Conservation (phyloP, 192 early-diverging fungal species). For the Gamsiella multidivaricata region DNA sequence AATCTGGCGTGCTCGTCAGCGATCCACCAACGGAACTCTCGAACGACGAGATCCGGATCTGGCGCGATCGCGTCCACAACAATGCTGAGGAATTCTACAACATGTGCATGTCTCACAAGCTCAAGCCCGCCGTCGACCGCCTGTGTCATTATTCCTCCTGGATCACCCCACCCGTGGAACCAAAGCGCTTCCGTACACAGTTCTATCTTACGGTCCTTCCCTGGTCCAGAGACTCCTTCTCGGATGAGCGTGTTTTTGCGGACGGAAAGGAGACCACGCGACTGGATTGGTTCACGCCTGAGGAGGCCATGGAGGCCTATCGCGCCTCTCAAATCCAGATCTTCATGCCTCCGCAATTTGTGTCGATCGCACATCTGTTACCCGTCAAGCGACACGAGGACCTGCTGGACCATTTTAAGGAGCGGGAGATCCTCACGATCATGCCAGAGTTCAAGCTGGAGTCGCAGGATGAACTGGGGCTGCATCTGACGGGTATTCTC, state of each 20-base stretch:
- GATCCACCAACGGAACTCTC: conserved; percentile 36
- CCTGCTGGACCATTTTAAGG: conserved; percentile 29
- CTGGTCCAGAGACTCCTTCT: conserved; percentile 48
- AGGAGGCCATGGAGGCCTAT: conserved; percentile 65
- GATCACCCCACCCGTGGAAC: conserved; percentile 69
- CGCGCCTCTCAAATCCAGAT: conserved; percentile 56
- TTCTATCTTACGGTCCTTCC: conserved; percentile 73
- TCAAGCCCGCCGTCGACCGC: conserved; percentile 58
- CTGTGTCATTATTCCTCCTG: conserved; percentile 73
- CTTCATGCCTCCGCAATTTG: conserved; percentile 75
- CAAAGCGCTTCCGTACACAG: conserved; percentile 71
- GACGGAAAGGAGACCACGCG: conserved; percentile 71
- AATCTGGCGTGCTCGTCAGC: conserved; percentile 76
- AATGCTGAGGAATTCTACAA: conserved; percentile 61
- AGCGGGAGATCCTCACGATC: conserved; percentile 32
- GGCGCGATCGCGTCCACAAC: conserved; percentile 63
- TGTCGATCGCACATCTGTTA: conserved; percentile 63
- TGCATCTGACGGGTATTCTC: conserved; percentile 37
- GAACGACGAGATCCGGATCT: conserved; percentile 42
- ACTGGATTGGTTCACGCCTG: conserved; percentile 77
- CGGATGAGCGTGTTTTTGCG: conserved; percentile 40
- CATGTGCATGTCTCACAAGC: conserved; percentile 57
- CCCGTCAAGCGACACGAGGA: conserved; percentile 59
- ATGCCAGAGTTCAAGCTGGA: conserved; percentile 55
- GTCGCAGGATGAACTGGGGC: conserved; percentile 28